phyloP scores from a whole-genome alignment of 2,329 filamentous ascomycete species.

The Drechslerella dactyloides region DNA sequence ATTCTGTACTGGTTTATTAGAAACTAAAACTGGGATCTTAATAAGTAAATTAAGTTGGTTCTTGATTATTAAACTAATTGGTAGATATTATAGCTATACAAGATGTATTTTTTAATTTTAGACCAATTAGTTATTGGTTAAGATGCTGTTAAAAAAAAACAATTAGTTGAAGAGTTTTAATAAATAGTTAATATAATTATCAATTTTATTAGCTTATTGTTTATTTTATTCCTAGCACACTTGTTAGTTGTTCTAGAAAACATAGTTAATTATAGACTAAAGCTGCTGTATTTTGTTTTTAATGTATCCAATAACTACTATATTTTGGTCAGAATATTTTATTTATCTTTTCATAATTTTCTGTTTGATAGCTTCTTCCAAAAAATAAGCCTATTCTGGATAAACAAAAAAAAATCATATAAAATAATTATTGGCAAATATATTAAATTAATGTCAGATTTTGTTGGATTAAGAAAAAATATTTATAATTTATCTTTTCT shows the following conservation, averaged over 20 bases:
- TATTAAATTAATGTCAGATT: constrained; percentile 56
- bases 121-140: neutral
- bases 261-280: constrained; percentile 2
- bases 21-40: neutral
- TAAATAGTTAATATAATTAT: neutral
- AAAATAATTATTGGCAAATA: neutral
- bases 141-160: neutral
- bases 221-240: neutral
- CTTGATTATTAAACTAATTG: neutral
- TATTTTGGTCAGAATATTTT: neutral
- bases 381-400: constrained; percentile 7
- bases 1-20: constrained; percentile 1
- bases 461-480: constrained; percentile 52
- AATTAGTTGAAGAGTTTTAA: neutral
- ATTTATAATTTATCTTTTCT: constrained; percentile 54
- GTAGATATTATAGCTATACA: constrained; percentile 4
- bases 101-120: constrained; percentile 11
- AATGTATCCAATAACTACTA: neutral
- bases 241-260: constrained; percentile 1
- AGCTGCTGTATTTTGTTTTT: constrained; percentile 3
- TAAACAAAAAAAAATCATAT: constrained; percentile 2
- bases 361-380: neutral
- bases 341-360: constrained; percentile 17
- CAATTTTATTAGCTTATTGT: neutral
- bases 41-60: neutral